Percentiles rank a stretch among this genome's conserved stretches.
phyloP scores from a whole-genome alignment of 805 yeast genomes.

The Huiozyma sinensis region DNA sequence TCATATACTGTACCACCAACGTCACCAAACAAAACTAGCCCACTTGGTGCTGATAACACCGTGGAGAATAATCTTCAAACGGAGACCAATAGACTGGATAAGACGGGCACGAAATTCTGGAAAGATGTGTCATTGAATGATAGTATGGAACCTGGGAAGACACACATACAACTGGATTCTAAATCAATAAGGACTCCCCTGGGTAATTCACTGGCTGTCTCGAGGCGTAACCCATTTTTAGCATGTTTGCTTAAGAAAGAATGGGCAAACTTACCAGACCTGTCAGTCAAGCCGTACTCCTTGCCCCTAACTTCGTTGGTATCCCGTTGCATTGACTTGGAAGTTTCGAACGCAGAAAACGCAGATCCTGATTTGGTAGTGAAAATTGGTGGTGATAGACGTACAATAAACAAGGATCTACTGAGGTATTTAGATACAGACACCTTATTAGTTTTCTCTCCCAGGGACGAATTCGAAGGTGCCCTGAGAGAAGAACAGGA shows the following conservation, averaged over 20 bases:
- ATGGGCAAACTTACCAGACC: conserved; percentile 66
- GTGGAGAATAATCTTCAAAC: conserved; percentile 43
- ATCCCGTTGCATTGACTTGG: conserved; percentile 77
- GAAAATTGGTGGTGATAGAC: conserved; percentile 49
- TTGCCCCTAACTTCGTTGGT: conserved; percentile 82
- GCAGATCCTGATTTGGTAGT: conserved; percentile 38
- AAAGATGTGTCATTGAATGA: conserved; percentile 42
- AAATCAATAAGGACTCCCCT: conserved; percentile 77
- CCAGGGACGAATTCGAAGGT: conserved; percentile 74
- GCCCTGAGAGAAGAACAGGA: conserved; percentile 70
- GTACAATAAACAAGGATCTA: conserved; percentile 46
- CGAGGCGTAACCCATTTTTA: conserved; percentile 44
- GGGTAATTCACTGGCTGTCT: conserved; percentile 61
- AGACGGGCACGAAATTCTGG: conserved; percentile 72
- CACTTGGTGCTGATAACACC: conserved; percentile 27
- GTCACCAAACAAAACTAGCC: conserved; percentile 2
- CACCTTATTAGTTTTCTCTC: conserved; percentile 79
- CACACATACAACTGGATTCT: conserved; percentile 55
- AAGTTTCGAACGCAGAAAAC: conserved; percentile 27
- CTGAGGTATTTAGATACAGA: conserved; percentile 89
- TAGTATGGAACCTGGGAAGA: conserved; percentile 27
- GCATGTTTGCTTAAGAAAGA: conserved; percentile 77
- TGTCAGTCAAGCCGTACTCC: conserved; percentile 53
- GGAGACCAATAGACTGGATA: conserved; percentile 60
- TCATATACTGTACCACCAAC: not conserved